Evolutionary conservation across 768 basidiomycete species (phyloP).

Genomic region (Lactarius vividus): DNA sequence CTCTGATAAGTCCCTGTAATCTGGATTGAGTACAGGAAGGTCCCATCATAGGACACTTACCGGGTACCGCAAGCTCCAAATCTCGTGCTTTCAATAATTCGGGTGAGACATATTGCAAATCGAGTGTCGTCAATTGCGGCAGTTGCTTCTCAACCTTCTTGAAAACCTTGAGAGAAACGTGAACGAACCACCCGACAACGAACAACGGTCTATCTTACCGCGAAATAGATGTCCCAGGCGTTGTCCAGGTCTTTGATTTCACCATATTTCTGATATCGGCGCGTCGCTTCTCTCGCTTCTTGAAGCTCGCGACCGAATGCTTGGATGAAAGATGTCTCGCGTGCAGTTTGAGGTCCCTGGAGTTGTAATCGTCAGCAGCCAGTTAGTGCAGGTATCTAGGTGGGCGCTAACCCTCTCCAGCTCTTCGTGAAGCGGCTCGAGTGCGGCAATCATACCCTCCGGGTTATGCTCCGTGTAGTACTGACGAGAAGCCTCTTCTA

Average conservation of each 20-base stretch:
- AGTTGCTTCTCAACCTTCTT: constrained; percentile 94
- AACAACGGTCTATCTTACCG: constrained; percentile 46
- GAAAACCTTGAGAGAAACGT: constrained; percentile 63
- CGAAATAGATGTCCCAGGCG: constrained; percentile 99
- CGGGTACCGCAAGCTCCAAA: constrained; percentile 94
- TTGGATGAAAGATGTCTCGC: constrained; percentile 94
- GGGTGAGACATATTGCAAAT: constrained; percentile 97
- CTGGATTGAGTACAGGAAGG: not conserved
- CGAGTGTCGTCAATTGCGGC: constrained; percentile 82
- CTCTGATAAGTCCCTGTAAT: constrained; percentile 83
- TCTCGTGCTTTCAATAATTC: constrained; percentile 83
- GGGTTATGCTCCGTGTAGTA: constrained; percentile 98
- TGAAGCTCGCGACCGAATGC: constrained; percentile 89
- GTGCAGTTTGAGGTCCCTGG: constrained; percentile 89
- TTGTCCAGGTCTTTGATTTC: constrained; percentile 90
- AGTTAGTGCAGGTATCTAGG: not conserved
- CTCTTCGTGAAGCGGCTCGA: constrained; percentile 92
- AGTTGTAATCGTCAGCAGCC: constrained; percentile 8
- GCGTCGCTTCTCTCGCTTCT: constrained; percentile 89
- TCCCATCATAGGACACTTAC: constrained; percentile 40
- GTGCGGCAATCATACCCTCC: constrained; percentile 90
- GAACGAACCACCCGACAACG: not conserved
- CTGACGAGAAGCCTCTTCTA: constrained; percentile 94
- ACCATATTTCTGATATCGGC: constrained; percentile 79
- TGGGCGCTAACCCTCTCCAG: constrained; percentile 66